phyloP scores from a whole-genome alignment of 371 early-diverging fungal species.

The Mucor velutinosus region DNA sequence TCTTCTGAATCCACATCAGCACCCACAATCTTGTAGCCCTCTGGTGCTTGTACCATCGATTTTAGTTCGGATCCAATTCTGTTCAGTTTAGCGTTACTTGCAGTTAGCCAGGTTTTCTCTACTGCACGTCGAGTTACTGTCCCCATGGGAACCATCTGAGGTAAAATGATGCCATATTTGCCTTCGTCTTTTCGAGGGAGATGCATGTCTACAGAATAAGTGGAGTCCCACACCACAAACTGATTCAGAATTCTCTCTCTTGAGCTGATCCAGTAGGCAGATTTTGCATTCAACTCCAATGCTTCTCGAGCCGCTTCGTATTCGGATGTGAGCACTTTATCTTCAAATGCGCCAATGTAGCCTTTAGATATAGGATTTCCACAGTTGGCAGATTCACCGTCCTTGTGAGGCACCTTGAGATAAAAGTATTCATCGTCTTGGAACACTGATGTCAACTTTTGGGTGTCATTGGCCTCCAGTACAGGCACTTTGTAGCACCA shows the following conservation, averaged over 20 bases:
- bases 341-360: constrained; percentile 79
- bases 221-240: constrained; percentile 81
- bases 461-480: constrained; percentile 5
- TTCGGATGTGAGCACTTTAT: constrained; percentile 74
- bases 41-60: constrained; percentile 82
- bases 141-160: constrained; percentile 92
- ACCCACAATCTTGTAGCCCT: constrained; percentile 86
- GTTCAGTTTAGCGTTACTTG: constrained; percentile 89
- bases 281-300: constrained; percentile 74
- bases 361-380: constrained; percentile 88
- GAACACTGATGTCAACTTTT: constrained; percentile 21
- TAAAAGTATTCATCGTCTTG: constrained; percentile 55
- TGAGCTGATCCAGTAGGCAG: constrained; percentile 93
- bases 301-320: constrained; percentile 79
- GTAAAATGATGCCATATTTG: constrained; percentile 85
- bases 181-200: constrained; percentile 41
- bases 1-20: constrained; percentile 98
- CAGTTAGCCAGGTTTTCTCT: constrained; percentile 96
- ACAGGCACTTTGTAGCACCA: constrained; percentile 80
- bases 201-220: constrained; percentile 42
- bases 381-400: constrained; percentile 81
- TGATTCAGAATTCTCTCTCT: constrained; percentile 84
- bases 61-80: constrained; percentile 96
- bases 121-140: constrained; percentile 96
- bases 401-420: constrained; percentile 86